Base-by-base conservation (phyloP, 2,329 filamentous ascomycete species). In the Aspergillus ochraceoroseus region DNA sequence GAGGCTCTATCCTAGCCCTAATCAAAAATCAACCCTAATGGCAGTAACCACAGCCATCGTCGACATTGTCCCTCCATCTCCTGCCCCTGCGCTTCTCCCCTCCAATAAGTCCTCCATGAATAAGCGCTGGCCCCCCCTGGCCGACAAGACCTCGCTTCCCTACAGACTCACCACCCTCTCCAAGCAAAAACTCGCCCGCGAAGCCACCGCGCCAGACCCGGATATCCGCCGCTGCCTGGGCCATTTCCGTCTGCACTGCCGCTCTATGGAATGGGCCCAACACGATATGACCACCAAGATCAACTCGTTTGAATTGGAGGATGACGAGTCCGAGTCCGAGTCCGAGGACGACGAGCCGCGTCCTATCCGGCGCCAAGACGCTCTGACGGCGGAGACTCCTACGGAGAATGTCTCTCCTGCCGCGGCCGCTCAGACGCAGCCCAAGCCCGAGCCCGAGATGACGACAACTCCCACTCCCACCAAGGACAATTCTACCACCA, bases 91-190 rank as follows among this genome's bases (percentile, higher is more conserved):
- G 25, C 47, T 46, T 30, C 51, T 49, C 25, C 48, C 56, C 17
- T 20, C 55, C 53, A 44, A 53, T 46, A 46, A 47, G 43, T 30
- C 53, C 47, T 32, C 55, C 46, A 52, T 55, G 47, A 59, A 56
- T 37, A 59, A 61, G 48, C 59, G 60, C 41, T 59, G 57, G 57
- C 60, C 60, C 39, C 60, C 60, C 12, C 57, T 63, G 37, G 60
- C 60, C 34, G 58, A 63, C 53, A 58, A 57, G 37, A 51, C 56
- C 31, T 56, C 60, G 7, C 56, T 63, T 23, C 55, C 60, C 15
- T 63, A 61, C 47, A 61, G 55, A 32, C 59, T 62, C 54, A 63
- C 59, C 25, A 52, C 59, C 34, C 53, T 62, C 35, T 62, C 60
- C 17, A 59, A 59, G 32, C 58, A 62, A 52, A 63, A 63, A 41